Conservation (phyloP, 1,284 basidiomycete genomes). For the Sanghuangporus sanghuang region DNA sequence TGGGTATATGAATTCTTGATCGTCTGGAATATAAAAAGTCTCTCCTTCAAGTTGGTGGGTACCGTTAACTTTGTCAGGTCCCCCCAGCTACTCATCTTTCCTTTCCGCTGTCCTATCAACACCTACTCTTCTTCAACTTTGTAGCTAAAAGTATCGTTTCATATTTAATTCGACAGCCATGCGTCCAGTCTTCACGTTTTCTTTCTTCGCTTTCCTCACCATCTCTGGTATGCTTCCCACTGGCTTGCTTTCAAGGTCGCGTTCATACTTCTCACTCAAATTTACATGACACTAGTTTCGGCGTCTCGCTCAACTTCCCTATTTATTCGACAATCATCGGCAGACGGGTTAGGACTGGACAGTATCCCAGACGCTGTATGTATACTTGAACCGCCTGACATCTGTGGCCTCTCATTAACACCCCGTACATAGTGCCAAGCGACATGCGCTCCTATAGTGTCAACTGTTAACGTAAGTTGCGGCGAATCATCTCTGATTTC, state of each 20-base stretch:
- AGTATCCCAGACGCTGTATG: slow-evolving; percentile 9
- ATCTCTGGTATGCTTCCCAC: not conserved
- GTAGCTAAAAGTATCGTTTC: not conserved
- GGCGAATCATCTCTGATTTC: no score
- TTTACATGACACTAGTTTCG: not conserved
- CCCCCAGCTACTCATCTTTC: not conserved
- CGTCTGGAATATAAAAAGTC: not conserved
- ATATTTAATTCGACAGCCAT: not conserved
- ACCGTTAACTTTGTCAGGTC: not conserved
- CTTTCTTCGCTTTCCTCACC: not conserved
- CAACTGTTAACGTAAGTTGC: slow-evolving; percentile 1
- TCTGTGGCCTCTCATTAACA: not conserved
- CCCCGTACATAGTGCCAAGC: slow-evolving; percentile 2
- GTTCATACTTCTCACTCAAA: not conserved
- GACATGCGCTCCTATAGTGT: slow-evolving; percentile 1
- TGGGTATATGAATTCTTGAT: not conserved
- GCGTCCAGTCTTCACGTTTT: not conserved
- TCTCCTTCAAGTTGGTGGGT: not conserved
- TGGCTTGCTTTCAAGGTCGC: not conserved
- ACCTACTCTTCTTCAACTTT: not conserved
- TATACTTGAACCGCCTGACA: not conserved
- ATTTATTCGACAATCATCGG: slow-evolving; percentile 1
- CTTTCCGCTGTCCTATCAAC: not conserved
- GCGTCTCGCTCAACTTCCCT: not conserved
- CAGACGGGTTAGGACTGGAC: not conserved